Evolutionary conservation across 1,284 basidiomycete species (phyloP), one percentile per base, ranked within the genome.

Genomic region (Coniferiporia sulphurascens): DNA sequence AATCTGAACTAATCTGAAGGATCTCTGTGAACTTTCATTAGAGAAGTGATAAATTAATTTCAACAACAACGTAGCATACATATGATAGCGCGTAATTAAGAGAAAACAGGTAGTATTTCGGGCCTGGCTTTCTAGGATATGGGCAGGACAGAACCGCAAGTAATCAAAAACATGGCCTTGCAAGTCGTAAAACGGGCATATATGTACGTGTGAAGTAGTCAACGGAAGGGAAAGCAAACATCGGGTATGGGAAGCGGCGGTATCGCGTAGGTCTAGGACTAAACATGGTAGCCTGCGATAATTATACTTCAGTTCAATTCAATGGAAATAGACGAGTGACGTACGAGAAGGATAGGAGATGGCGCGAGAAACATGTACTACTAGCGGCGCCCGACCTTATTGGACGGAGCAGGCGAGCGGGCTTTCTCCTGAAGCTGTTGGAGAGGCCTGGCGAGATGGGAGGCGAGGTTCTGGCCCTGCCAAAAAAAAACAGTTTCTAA

Each of bases 391-490:
- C 34, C 46, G 41, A 13, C 48, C 52, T 54, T 59, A 35, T 45
- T 49, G 4, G 52, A 19, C 19, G 52, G 36, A 38, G 51, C 9
- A 3, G 58, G 32, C 15, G 58, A 17, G 34, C 43, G 22, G 1
- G 43, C 45, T 49, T 48, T 59, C n/a, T 52, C 52, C 22, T 54
- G 58, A 10, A 59, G 17, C n/a, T 59, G 44, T 43, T 54, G 32
- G 10, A 62, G 52, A 15, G 60, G 60, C 48, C 50, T 58, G 8
- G 60, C 32, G 36, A 62, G 51, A 34, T 62, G 60, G 21, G 50
- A n/a, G 8, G 56, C 60, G 27, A 62, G 56, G 19, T 36, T 55
- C 36, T 58, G 56, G 1, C 38, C 60, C 60, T 62, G 34, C 19
- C 12, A 8, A 51, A 22, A 34, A n/a, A n/a, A n/a, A n/a, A 46